phyloP scores from a whole-genome alignment of 1,139 yeast genomes.

The Sugiyamaella neomexicana region DNA sequence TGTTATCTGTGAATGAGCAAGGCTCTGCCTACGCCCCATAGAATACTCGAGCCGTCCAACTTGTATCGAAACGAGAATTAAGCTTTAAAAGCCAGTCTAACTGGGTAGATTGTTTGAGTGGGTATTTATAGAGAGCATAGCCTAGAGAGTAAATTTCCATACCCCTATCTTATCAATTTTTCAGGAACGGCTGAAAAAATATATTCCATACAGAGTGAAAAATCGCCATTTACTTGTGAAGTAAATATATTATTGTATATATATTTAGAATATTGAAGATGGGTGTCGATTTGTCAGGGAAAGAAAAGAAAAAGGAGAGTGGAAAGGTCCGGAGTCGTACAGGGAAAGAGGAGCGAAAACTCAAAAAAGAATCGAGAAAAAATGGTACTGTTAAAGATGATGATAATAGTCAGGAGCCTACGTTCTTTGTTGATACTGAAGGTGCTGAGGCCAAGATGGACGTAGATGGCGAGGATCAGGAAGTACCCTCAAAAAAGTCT shows the following conservation, averaged over 20 bases:
- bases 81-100: too few relatives aligned
- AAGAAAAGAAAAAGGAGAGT: not conserved
- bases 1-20: too few relatives aligned
- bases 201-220: not conserved
- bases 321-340: not conserved
- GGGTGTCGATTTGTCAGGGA: not conserved
- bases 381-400: not conserved
- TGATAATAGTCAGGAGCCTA: not conserved
- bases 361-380: not conserved
- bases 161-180: not conserved
- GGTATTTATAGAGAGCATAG: too few relatives aligned
- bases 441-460: not conserved
- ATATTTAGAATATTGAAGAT: not conserved
- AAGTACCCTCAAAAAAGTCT: not conserved
- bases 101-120: too few relatives aligned
- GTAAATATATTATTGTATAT: too few relatives aligned
- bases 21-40: too few relatives aligned
- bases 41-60: too few relatives aligned
- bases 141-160: too few relatives aligned
- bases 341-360: not conserved
- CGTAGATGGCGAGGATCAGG: not conserved
- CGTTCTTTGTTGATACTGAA: slow-evolving; percentile 5
- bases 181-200: not conserved
- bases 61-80: too few relatives aligned
- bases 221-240: not conserved